Evolutionary conservation across 2,329 filamentous ascomycete genomes (phyloP), one percentile per base, ranked within the genome.

Genomic region (Camptophora hylomeconis): DNA sequence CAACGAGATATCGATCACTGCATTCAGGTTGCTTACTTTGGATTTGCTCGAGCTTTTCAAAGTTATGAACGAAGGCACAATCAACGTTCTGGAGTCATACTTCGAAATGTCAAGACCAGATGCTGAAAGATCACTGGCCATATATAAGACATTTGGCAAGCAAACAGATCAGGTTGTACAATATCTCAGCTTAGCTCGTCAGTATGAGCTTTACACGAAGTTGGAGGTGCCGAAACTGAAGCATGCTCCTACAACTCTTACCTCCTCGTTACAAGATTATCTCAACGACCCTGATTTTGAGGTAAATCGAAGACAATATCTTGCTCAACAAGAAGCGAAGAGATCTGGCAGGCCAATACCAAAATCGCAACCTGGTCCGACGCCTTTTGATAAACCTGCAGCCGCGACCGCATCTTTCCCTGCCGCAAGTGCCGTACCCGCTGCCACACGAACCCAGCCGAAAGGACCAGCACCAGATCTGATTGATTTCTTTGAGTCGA

Each of bases 41-140:
- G 89, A 98, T 53, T 64, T 98, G 20, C 58, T 98, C 36, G 75
- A 81, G 9, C 63, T 98, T 31, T 98, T 93, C 60, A 84, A 92
- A 47, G 82, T 89, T 25, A 78, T 94, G 58, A 98, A 98, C 50
- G 84, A 94, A 57, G 89, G 82, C 26, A 81, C 93, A 50, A 98
- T 98, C 58, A 94, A 92, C 54, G 83, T 98, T 35, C 63, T 98
- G 33, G 84, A 89, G 45, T 82, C 92, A 55, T 98, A 95, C 56
- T 98, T 98, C 47, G 89, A 98, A 59, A 87, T 98, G 79, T 94
- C 89, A 28, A 82, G 81, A 48, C 69, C 81, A 15, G 89, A 98
- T 55, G 92, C 89, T 35, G 83, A 94, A 53, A 72, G 86, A 39
- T 84, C 89, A 33, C 73, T 98, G 58, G 69, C 75, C 36, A 87